Evolutionary conservation across 2,329 filamentous ascomycete species (phyloP).

Genomic region (Beauveria scarabaeidicola): DNA sequence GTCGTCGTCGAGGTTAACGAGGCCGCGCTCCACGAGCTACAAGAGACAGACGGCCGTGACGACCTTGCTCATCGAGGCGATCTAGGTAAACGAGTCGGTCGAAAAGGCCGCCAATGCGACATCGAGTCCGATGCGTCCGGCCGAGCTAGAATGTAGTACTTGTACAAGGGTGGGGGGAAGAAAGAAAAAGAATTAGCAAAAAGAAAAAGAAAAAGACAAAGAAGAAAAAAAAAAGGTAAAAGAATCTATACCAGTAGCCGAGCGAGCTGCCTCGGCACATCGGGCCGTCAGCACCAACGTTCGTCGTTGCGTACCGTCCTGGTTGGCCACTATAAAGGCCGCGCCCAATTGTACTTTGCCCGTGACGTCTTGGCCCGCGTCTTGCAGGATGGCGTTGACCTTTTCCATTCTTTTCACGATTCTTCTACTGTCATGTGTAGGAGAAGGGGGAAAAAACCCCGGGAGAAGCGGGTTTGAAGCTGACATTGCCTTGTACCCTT

Average conservation of each 20-base stretch:
- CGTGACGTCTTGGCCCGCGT: slow-evolving; percentile 20
- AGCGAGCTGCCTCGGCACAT: neutral
- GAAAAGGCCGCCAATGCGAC: slow-evolving; percentile 22
- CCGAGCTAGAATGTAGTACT: slow-evolving; percentile 26
- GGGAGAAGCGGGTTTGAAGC: too few species aligned
- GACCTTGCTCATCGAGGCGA: slow-evolving; percentile 37
- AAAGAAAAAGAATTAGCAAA: neutral
- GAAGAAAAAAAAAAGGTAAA: too few species aligned
- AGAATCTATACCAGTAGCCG: too few species aligned
- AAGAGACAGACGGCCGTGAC: slow-evolving; percentile 28
- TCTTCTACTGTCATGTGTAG: too few species aligned
- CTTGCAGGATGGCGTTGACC: slow-evolving; percentile 22
- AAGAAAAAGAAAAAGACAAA: too few species aligned
- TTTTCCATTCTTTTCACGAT: too few species aligned
- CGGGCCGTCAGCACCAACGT: neutral
- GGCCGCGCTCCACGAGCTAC: slow-evolving; percentile 30
- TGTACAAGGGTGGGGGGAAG: slow-evolving; percentile 17
- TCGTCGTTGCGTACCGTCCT: slow-evolving; percentile 20
- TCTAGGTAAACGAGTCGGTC: slow-evolving; percentile 25
- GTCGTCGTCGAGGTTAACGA: slow-evolving; percentile 29
- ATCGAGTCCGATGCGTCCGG: slow-evolving; percentile 28
- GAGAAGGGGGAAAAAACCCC: too few species aligned
- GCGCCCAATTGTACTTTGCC: slow-evolving; percentile 30
- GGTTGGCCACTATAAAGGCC: slow-evolving; percentile 26
- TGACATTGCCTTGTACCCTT: too few species aligned